Conservation (phyloP, 2,329 filamentous ascomycete genomes). For the Fusarium napiforme region DNA sequence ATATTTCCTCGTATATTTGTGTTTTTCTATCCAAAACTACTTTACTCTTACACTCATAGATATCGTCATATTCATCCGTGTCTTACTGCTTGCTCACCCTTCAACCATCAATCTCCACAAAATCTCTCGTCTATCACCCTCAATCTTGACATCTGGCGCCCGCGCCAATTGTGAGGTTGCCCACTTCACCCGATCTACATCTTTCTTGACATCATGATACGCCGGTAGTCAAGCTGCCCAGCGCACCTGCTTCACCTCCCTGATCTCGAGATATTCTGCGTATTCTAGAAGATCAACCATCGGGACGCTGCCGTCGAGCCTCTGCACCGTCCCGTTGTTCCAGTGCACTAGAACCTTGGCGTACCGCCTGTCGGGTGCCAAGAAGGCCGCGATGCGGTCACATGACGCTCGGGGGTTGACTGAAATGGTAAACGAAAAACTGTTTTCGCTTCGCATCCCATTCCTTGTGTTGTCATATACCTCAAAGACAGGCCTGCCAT, state of each 20-base stretch:
- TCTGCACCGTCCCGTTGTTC: conserved; percentile 41
- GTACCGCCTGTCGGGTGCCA: conserved; percentile 38
- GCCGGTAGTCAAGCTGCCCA: conserved; percentile 23
- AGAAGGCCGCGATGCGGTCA: conserved; percentile 34
- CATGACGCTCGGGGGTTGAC: conserved; percentile 27
- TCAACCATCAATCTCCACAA: neutral
- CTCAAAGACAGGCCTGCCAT: conserved; percentile 27
- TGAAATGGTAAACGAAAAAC: conserved; percentile 34
- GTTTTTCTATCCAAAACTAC: neutral
- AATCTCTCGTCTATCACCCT: neutral
- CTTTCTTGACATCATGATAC: neutral
- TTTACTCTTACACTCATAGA: neutral
- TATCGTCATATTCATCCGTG: neutral
- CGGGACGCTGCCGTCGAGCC: conserved; percentile 34
- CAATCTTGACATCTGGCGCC: neutral
- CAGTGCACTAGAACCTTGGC: conserved; percentile 46
- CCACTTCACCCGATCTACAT: neutral
- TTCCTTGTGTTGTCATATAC: conserved; percentile 39
- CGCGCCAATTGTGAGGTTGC: neutral
- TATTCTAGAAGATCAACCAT: conserved; percentile 36
- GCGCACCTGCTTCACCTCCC: conserved; percentile 38
- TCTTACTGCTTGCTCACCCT: neutral
- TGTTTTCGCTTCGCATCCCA: conserved; percentile 22
- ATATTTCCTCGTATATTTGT: conserved; percentile 18
- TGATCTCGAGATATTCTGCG: conserved; percentile 40